Base-by-base conservation (phyloP, 163 green algal species). In the Scenedesmus sp. region DNA sequence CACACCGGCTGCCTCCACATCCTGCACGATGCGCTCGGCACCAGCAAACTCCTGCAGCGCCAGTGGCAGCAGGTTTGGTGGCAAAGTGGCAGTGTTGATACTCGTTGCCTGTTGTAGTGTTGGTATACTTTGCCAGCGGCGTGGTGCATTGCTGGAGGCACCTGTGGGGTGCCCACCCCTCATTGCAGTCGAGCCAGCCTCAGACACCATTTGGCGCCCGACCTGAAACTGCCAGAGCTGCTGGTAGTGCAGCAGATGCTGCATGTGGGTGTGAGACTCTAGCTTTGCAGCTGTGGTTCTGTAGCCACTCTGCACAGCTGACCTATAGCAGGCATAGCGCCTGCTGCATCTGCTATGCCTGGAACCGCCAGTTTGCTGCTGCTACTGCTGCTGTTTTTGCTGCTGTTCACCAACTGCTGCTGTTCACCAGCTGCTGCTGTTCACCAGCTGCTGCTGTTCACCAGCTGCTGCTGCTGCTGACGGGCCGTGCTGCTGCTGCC, bases 1-100 rank as follows among this genome's bases (percentile, higher is more conserved):
- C 23, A 95, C 79, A 4, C 86, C 87, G 2, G 77, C 88, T 67
- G 77, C 18, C 13, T 67, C 57, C 62, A 92, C 88, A 87, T 92
- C 88, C 12, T 18, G 83, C 46, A 97, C 86, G 52, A 97, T 96
- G 60, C 94, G 88, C 87, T 96, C 95, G 52, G 96, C 96, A 10
- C 96, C 95, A 12, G 92, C 82, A 84, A 98, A 99, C 9, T 94
- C 87, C 94, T 98, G 94, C 76, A 76, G 0, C 34, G 2, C 8
- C 82, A 86, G 3, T 3, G 7, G 82, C 82, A 70, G 54, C 82
- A 86, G 55, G 70, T 79, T n/a, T 57, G 20, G 4, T 23, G 77
- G 26, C 18, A 2, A 52, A 57, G 0, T 23, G 2, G n/a, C 20
- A 57, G 79, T 15, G 64, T 46, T 46, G 34, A 46, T 26, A 26